These are phyloP conservation scores for Roridomyces roridus DNA, from an alignment of 768 basidiomycete genomes.

Conservation along the genomic window DNA sequence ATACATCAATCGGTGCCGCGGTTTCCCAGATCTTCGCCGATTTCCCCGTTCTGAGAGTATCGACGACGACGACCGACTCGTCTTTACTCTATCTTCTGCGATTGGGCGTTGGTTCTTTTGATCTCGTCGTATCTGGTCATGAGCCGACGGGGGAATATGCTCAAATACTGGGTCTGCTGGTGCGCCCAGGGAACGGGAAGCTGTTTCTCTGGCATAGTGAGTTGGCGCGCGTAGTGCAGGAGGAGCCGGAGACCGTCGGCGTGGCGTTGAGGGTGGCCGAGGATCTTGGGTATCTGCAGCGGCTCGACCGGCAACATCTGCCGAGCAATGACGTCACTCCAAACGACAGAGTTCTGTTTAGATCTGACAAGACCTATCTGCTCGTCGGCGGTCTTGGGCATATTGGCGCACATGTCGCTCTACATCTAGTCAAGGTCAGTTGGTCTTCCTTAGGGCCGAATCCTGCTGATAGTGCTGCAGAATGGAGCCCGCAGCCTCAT, in stretches of 20 bases:
- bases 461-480: neutral
- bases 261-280: neutral
- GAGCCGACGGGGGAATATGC: neutral
- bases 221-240: too few relatives aligned
- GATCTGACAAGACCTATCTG: neutral
- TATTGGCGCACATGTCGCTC: neutral
- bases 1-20: neutral
- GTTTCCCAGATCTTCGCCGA: neutral
- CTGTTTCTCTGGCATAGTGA: too few relatives aligned
- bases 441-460: neutral
- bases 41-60: neutral
- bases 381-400: neutral
- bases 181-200: too few relatives aligned
- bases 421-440: neutral
- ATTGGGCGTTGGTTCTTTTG: neutral
- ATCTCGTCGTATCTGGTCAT: neutral
- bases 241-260: neutral
- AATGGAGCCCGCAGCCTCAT: neutral
- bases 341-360: too few relatives aligned
- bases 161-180: neutral
- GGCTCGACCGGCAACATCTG: too few relatives aligned
- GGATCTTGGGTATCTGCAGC: neutral
- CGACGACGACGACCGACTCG: neutral
- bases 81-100: neutral
- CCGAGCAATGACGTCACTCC: too few relatives aligned